Evolutionary conservation across 2,329 filamentous ascomycete species (phyloP).

Genomic region (Ceratocystis huliohia): DNA sequence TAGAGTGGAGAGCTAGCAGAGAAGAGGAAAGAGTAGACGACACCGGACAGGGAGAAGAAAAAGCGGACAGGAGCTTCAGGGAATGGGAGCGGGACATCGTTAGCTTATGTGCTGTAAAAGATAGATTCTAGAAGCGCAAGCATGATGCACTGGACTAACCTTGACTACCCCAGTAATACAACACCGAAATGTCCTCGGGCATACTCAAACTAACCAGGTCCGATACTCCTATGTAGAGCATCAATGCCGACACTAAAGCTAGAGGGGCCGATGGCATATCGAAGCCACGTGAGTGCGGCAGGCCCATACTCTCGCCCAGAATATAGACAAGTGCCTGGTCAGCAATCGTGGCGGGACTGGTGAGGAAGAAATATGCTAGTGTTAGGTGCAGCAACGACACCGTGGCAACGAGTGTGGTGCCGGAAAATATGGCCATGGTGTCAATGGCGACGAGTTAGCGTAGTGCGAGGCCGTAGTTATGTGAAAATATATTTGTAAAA

Average conservation of each 20-base stretch:
- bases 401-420: constrained; percentile 66
- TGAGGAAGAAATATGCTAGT: constrained; percentile 71
- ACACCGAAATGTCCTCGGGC: constrained; percentile 51
- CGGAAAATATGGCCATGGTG: constrained; percentile 69
- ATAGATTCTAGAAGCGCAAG: too few relatives aligned
- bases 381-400: constrained; percentile 76
- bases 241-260: constrained; percentile 58
- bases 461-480: not conserved
- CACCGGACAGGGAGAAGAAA: constrained; percentile 46
- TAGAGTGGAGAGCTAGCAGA: constrained; percentile 39
- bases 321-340: constrained; percentile 72
- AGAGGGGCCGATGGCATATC: constrained; percentile 56
- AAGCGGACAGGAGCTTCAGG: constrained; percentile 49
- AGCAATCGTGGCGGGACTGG: constrained; percentile 55
- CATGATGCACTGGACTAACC: constrained; percentile 35
- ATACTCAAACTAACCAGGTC: constrained; percentile 55
- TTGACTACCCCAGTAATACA: constrained; percentile 55
- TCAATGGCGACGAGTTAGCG: not conserved
- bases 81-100: not conserved
- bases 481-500: not conserved
- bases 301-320: constrained; percentile 68
- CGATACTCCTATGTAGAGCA: constrained; percentile 46
- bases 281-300: constrained; percentile 57
- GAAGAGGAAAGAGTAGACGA: constrained; percentile 54
- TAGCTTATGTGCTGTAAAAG: constrained; percentile 7